Base-by-base conservation (phyloP, 2,329 filamentous ascomycete genomes). In the Capronia coronata region DNA sequence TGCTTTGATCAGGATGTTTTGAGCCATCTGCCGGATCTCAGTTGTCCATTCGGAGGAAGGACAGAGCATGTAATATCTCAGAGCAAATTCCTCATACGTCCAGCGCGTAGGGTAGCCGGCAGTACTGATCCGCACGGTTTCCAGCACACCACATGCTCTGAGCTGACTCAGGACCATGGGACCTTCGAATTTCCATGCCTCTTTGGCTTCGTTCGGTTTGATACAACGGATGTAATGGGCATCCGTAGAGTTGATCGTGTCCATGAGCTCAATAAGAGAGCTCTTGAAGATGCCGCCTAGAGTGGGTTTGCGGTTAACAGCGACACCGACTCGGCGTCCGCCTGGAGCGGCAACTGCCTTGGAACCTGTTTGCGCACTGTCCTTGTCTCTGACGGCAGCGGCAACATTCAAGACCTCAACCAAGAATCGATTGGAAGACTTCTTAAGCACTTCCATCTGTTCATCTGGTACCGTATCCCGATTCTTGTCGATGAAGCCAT, bases 401-500 rank as follows among this genome's bases (percentile, higher is more conserved):
- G 91, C 91, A 27, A 89, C 87, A 44, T 90, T 86, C 37, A 98
- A 71, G 5, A 98, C 88, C 49, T 88, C 79, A 38, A 78, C 80
- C 48, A 98, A 75, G 75, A 98, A 98, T 42, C 74, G 72, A 69
- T 96, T 98, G 25, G 80, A 84, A 1, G 89, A 94, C 44, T 83
- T 82, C 60, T 82, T 84, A 57, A 98, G 77, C 30, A 98, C 85
- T 51, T 93, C 89, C 83, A 98, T 87, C 66, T 97, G 93, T 72
- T 98, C 93, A 65, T 98, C 93, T 4, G 93, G 93, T 40, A 98
- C 93, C 16, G 94, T 98, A 68, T 98, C 93, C 68, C 93, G 83
- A 70, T 98, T 98, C 79, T 98, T 98, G 69, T 98, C 94, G 63
- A 98, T 96, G 71, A 98, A 98, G 40, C 93, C 93, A 62, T 98